Evolutionary conservation across 2,329 filamentous ascomycete genomes (phyloP), one percentile per base, ranked within the genome.

Genomic region (Aspergillus sp.): DNA sequence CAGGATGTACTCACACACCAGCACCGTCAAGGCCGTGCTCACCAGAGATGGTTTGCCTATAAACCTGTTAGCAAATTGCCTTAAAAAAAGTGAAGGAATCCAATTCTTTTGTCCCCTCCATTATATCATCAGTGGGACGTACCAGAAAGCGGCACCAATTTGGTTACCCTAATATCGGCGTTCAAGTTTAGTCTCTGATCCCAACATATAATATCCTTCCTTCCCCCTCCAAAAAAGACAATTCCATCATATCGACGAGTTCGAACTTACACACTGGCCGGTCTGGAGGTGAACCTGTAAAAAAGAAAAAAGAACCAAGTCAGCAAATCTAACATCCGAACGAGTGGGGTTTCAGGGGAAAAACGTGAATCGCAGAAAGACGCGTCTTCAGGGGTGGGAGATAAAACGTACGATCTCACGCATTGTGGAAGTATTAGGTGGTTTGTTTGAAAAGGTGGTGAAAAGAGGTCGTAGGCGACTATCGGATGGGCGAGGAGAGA

Each of bases 141-240:
- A 88, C 86, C 93, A 98, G 83, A 98, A 98, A 77, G 93, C 93
- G 81, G 93, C 93, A 91, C 93, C 93, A 64, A 97, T 95, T 88
- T 98, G 93, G 87, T 98, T 98, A 83, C 93, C 93, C 91, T 96
- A 65, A 61, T 40, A 40, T 44, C 53, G 57, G 62, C 57, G 49
- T 59, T 44, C 49, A 48, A 42, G 49, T 56, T 61, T 53, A 64
- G 56, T 53, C 38, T 46, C 39, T 39, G 37, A 38, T 42, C 33
- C n/a, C 36, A 33, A 36, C 50, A 32, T 34, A 35, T 45, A 39
- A 39, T 33, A 45, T 49, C 27, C 46, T 32, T 19, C 37, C 31
- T 38, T 33, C 33, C 32, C 39, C 39, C 32, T 38, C 43, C 40
- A 43, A 37, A 28, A 43, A n/a, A 34, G 19, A 13, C 28, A 43